These are phyloP conservation scores for Phaffomyces thermotolerans DNA, from an alignment of 805 yeast genomes.

Conservation along the genomic window DNA sequence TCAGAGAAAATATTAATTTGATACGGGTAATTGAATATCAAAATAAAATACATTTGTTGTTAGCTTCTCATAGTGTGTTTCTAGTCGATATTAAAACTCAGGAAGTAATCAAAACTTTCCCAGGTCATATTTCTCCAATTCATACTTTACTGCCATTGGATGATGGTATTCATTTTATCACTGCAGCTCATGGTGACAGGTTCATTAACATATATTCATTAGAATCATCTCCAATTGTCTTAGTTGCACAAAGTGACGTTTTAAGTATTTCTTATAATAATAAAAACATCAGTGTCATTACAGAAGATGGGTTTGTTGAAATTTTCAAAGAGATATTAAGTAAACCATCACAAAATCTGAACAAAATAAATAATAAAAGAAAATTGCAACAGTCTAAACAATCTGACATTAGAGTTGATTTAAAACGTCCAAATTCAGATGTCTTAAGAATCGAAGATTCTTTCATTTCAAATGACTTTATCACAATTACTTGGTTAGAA, in stretches of 20 bases:
- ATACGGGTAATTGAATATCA: conserved; percentile 25
- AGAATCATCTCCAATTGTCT: conserved; percentile 39
- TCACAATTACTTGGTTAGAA: conserved; percentile 56
- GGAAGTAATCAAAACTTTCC: conserved; percentile 44
- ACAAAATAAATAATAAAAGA: conserved; percentile 29
- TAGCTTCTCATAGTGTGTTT: conserved; percentile 62
- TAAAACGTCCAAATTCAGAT: conserved; percentile 38
- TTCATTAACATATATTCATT: conserved; percentile 66
- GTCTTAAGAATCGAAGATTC: conserved; percentile 26
- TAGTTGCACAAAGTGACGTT: conserved; percentile 66
- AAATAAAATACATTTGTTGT: conserved; percentile 37
- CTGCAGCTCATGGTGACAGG: conserved; percentile 75
- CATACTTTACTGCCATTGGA: conserved; percentile 37
- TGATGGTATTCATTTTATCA: conserved; percentile 40
- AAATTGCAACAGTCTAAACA: conserved; percentile 47
- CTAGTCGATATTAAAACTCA: conserved; percentile 37
- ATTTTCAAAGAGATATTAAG: conserved; percentile 53
- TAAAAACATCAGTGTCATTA: conserved; percentile 43
- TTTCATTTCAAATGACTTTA: conserved; percentile 26
- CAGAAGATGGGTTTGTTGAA: conserved; percentile 73
- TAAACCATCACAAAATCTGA: conserved; percentile 10
- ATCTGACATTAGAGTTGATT: conserved; percentile 36
- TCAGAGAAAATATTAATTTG: conserved; percentile 24
- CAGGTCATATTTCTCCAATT: conserved; percentile 74
- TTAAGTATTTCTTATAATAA: conserved; percentile 34